Evolutionary conservation across 495 filamentous ascomycete species (phyloP).

Genomic region (Daldinia vernicosa): DNA sequence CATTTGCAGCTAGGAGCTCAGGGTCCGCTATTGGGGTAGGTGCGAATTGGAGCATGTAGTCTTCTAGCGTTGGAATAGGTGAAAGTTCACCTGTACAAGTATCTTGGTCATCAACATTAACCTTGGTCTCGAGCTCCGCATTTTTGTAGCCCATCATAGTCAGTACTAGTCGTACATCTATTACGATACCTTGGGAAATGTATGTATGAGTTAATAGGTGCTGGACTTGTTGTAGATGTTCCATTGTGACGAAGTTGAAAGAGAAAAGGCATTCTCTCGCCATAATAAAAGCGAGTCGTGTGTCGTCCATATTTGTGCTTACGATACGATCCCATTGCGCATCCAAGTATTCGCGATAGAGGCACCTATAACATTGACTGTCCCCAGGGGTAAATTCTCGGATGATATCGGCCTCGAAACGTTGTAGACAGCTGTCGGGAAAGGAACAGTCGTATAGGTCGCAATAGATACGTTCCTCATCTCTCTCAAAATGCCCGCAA

Average conservation of each 20-base stretch:
- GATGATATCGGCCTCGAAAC: background rate
- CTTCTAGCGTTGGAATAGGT: no score
- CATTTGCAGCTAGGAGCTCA: no score
- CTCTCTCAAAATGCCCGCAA: background rate
- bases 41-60: no score
- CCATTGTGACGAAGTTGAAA: background rate
- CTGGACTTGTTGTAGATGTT: background rate
- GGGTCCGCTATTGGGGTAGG: no score
- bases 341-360: background rate
- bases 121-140: background rate
- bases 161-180: background rate
- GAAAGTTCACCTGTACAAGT: no score
- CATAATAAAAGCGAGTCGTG: background rate
- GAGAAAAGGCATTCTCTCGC: background rate
- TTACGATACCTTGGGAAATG: background rate
- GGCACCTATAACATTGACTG: background rate
- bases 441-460: background rate
- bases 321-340: background rate
- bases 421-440: background rate
- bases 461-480: background rate
- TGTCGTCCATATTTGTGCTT: background rate
- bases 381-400: background rate
- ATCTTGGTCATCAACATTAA: background rate
- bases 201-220: background rate
- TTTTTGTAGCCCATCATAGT: background rate